A percentile compares a stretch with the other conserved stretches of the same genome.
Conservation (phyloP, 768 basidiomycete species). For the Boletus reticuloceps region DNA sequence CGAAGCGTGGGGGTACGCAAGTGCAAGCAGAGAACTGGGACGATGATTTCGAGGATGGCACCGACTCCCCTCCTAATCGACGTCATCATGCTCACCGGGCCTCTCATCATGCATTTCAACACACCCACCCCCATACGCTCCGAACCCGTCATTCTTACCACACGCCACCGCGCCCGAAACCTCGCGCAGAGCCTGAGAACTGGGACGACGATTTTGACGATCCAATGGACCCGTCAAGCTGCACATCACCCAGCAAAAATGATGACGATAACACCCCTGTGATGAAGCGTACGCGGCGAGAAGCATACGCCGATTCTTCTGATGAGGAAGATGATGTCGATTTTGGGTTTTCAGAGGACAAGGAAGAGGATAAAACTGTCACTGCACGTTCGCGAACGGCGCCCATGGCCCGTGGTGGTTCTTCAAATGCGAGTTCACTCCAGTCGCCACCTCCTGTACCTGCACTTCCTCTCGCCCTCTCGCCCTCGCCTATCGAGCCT, state of each 20-base stretch:
- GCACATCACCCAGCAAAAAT: conserved; percentile 51
- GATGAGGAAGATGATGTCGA: conserved; percentile 49
- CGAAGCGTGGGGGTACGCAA: conserved; percentile 33
- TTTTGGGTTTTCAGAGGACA: conserved; percentile 45
- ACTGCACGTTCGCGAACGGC: conserved; percentile 57
- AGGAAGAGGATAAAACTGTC: conserved; percentile 71
- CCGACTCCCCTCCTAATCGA: conserved; percentile 37
- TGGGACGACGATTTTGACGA: conserved; percentile 66
- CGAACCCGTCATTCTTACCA: conserved; percentile 32
- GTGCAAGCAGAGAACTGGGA: conserved; percentile 58
- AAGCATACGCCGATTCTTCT: conserved; percentile 39
- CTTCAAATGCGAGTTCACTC: conserved; percentile 8
- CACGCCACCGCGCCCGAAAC: conserved; percentile 24
- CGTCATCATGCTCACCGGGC: conserved; percentile 11
- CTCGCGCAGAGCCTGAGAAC: conserved; percentile 41
- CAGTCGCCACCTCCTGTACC: conserved; percentile 38
- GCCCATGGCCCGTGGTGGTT: conserved; percentile 22
- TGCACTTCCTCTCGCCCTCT: conserved; percentile 36
- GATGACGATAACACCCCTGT: conserved; percentile 34
- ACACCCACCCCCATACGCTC: conserved; percentile 14
- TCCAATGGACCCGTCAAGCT: conserved; percentile 39
- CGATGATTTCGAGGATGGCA: conserved; percentile 59
- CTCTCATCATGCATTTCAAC: conserved; percentile 16
- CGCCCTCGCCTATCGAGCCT: conserved; percentile 30
- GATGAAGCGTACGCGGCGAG: conserved; percentile 33